Evolutionary conservation across 2,329 filamentous ascomycete species (phyloP), one percentile per base, ranked within the genome.

Genomic region (Aspergillus spinulosporus): DNA sequence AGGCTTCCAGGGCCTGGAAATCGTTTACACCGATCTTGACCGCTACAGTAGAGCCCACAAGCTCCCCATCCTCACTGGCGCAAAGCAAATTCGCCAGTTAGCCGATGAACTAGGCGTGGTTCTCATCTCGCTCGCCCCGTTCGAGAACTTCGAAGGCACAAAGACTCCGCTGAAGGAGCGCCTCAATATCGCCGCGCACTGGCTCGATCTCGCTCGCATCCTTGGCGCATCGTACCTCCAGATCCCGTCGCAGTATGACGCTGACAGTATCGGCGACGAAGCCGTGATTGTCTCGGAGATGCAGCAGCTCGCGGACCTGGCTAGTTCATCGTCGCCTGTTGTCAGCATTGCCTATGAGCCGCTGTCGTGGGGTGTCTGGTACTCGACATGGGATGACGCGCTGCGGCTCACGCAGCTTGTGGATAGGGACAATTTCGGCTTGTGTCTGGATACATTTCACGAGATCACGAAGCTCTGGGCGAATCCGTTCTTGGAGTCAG

Each of bases 361-460:
- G 5, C 46, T 69, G 15, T 73, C 68, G 0, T 76, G 73, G 72
- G 64, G 66, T 5, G 67, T 61, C 1, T 62, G 69, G 46, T 64
- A 64, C 52, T 66, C 66, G 0, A 68, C 68, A 40, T 75, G 72
- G 73, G 66, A 76, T 37, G 58, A 62, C 2, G 64, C 69, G 0
- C 48, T 75, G 12, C 37, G 63, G 0, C 52, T 72, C 2, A 63
- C 68, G 0, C 34, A 66, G 4, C 47, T 57, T 0, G 72, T 75
- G 1, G 46, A 70, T 29, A 61, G 72, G 2, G 29, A 59, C 0
- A 75, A 75, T 48, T 76, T 75, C 45, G 72, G 73, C 0, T 57
- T 74, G 0, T 75, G 73, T 46, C 60, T 75, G 5, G 73, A 75
- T 52, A 73, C 58, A 0, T 76, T 74, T 55, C 74, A 75, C 49